Evolutionary conservation across 1,139 yeast species (phyloP), one percentile per base, ranked within the genome.

Genomic region (Yamadazyma kanchanaburiensis): DNA sequence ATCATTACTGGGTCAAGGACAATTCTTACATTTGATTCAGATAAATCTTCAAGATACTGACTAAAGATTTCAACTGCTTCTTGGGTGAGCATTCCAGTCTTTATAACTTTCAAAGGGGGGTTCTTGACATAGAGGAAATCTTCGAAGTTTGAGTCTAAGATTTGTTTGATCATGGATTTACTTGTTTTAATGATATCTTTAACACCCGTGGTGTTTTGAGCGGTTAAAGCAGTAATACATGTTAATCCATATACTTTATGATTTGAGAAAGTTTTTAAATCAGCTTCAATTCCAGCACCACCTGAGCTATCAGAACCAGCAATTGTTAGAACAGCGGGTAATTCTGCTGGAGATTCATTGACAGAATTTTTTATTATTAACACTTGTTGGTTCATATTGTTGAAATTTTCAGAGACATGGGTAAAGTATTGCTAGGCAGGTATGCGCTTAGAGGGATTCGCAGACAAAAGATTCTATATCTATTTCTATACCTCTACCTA

Each of bases 281-380:
- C 96, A 0, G 96, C 96, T 50, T 88, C 96, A 34, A 88, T 80
- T 9, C 96, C 96, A 1, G 96, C 96, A 4, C 96, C 96, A 3
- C 96, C 96, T 3, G 95, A 83, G 28, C 82, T 76, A 51, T 88
- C 96, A 0, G 94, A 82, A 0, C 96, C 95, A 9, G 89, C 89
- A 27, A 82, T 67, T 0, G 87, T 77, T 40, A 81, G 51, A 4
- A 80, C 86, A 3, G 62, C 67, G 0, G 68, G 68, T 6, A 42
- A 22, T 11, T 22, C 21, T 7, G 25, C 17, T 13, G 15, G 20
- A 5, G 15, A 6, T 6, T 18, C 20, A 18, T 10, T 10, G 20
- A 18, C 20, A 18, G 20, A 7, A 10, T 18, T 10, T 18, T 7
- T 10, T 18, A 18, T n/a, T 17, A 18, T 25, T 24, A 15, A 35